Conservation (phyloP, 371 early-diverging fungal genomes). For the Zancudomyces culisetae region DNA sequence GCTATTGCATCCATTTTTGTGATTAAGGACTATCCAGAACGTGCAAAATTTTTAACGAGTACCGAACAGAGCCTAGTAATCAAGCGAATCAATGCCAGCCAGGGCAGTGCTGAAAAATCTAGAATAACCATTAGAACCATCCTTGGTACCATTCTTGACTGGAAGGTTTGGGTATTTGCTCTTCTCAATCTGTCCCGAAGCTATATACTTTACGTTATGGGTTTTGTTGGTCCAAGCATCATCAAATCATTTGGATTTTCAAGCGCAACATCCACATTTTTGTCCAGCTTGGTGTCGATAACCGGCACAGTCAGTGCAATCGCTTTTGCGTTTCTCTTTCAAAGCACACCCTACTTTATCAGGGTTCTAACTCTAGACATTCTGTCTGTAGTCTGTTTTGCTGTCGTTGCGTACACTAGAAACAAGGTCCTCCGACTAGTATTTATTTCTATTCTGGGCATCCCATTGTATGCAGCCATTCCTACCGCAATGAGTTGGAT, state of each 20-base stretch:
- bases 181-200: not conserved
- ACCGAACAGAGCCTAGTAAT: conserved; percentile 17
- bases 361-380: not conserved
- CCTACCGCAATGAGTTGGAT: not conserved
- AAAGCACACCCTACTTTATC: not conserved
- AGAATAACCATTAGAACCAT: conserved; percentile 16
- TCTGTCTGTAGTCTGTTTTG: not conserved
- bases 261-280: not conserved
- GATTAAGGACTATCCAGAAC: conserved; percentile 18
- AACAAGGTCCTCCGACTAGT: not conserved
- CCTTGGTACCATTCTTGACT: conserved; percentile 6
- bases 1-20: conserved; percentile 7
- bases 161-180: conserved; percentile 2
- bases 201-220: not conserved
- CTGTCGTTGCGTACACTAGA: not conserved
- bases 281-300: conserved; percentile 12
- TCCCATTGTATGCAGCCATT: not conserved
- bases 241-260: not conserved
- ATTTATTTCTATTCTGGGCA: not conserved
- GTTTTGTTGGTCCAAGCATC: not conserved
- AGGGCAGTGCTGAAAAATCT: conserved; percentile 14
- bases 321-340: not conserved
- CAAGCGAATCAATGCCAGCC: conserved; percentile 9
- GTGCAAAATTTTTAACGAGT: conserved; percentile 11
- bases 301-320: not conserved